phyloP scores from a whole-genome alignment of 1,284 basidiomycete genomes.

The Mycosarcoma mackinlayi region DNA sequence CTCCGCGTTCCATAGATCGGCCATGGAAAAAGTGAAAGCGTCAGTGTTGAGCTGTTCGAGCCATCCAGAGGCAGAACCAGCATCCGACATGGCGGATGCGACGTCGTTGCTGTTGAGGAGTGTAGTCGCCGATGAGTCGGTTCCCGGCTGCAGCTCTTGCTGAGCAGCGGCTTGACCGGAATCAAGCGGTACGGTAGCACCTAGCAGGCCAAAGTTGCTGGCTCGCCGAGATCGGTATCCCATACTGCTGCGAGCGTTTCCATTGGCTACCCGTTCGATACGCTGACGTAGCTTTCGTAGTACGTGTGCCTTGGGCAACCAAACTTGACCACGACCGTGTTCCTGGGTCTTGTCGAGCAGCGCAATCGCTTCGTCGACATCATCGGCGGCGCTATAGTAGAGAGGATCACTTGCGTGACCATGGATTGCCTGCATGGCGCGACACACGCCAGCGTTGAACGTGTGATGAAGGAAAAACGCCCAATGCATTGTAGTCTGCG shows the following conservation, averaged over 20 bases:
- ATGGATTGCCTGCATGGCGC: conserved; percentile 17
- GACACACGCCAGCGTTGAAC: conserved; percentile 23
- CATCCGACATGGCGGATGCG: conserved; percentile 5
- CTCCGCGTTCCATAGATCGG: conserved; percentile 9
- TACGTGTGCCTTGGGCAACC: conserved; percentile 10
- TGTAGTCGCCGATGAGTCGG: not conserved
- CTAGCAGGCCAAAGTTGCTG: conserved; percentile 7
- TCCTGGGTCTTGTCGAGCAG: conserved; percentile 11
- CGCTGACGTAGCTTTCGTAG: conserved; percentile 11
- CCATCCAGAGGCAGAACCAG: conserved; percentile 5
- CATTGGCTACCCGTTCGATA: conserved; percentile 2
- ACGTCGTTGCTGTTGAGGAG: conserved; percentile 8
- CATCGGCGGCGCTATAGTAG: conserved; percentile 11
- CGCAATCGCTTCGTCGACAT: conserved; percentile 13
- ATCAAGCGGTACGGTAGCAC: conserved; percentile 5
- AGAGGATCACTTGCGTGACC: conserved; percentile 5
- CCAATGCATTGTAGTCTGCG: conserved; percentile 13
- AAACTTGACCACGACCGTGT: conserved; percentile 4
- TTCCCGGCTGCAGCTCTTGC: not conserved
- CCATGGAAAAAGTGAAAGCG: conserved; percentile 5
- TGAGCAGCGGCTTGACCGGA: not conserved
- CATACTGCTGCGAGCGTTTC: conserved; percentile 1
- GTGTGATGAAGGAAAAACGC: conserved; percentile 17
- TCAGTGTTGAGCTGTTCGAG: conserved; percentile 10
- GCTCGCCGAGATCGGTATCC: conserved; percentile 10